Evolutionary conservation across 2,329 filamentous ascomycete genomes (phyloP), one percentile per base, ranked within the genome.

Genomic region (Colletotrichum sp.): DNA sequence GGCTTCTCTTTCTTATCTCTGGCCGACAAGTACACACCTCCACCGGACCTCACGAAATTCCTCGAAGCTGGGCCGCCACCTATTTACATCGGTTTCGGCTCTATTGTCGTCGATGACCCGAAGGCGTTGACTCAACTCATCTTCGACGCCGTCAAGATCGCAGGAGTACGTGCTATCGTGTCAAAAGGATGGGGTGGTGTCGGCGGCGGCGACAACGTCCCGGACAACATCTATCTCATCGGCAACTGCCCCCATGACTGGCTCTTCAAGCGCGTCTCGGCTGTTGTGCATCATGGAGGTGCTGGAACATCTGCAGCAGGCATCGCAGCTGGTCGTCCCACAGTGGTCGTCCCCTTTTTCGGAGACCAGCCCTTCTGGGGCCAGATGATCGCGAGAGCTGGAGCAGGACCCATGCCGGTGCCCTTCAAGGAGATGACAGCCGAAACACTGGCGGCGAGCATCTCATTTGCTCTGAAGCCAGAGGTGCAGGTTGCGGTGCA

Each of bases 281-380:
- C 88, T 3, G 92, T 93, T 0, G 89, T 93, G 0, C 92, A 93
- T 77, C 92, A 93, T 75, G 92, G 92, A 9, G 92, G 92, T 18
- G 92, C 92, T 2, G 92, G 92, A 5, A 93, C 92, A 0, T 93
- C 91, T 2, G 92, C 92, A 3, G 91, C 91, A 21, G 92, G 92
- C 2, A 85, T 93, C 12, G 90, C 90, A 70, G 89, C 87, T 66
- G 92, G 88, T 1, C 89, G 87, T 59, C 92, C 92, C 0, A 93
- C 92, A 1, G 90, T 93, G 81, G 90, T 94, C 26, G 90, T 93
- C 0, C 92, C 92, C 0, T 94, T 93, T 83, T 94, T 93, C 77
- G 92, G 92, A 10, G 92, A 92, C 77, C 92, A 93, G 79, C 90
- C 91, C 4, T 93, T 93, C 78, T 93, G 92, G 92, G 92, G 92